Base-by-base conservation (phyloP, 192 early-diverging fungal species). In the Geranomyces michiganensis region DNA sequence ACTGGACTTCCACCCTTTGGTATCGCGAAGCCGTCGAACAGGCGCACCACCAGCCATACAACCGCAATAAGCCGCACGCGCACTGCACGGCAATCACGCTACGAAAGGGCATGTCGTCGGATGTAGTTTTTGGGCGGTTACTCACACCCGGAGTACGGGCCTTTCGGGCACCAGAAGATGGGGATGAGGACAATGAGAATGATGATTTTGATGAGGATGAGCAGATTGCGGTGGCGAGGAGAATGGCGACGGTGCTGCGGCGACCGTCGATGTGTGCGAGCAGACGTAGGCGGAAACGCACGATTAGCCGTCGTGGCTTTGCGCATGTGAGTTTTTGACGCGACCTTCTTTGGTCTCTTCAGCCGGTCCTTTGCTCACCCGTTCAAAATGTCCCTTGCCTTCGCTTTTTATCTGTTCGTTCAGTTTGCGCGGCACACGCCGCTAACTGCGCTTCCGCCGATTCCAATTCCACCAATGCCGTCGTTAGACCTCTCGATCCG, bases 381-480 rank as follows among this genome's bases (percentile, higher is more conserved):
- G n/a, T n/a, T n/a, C n/a, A n/a, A n/a, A n/a, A n/a, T n/a, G n/a
- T n/a, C n/a, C n/a, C n/a, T n/a, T n/a, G n/a, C n/a, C 36, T 41
- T 41, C 36, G 5, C 15, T 55, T 55, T 14, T n/a, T 15, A 8
- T 55, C 6, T 29, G 58, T 60, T 3, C 17, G 22, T 60, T 9
- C 17, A 60, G 58, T 60, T 60, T 32, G 58, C 58, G 17, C 58
- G 58, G 7, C 58, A 29, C 8, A 7, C 58, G 21, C 17, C 58
- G 7, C 2, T 60, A 4, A 19, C 31, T 29, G 26, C 58, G 58
- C 62, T 64, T 13, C 62, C 62, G n/a, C 62, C 62, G 44, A 64
- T 64, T 17, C 62, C 62, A n/a, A 45, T 64, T 8, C 62, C 62
- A 14, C 3, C 62, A 41, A 64, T 64, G 62, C 32, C 62, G 21